phyloP scores from a whole-genome alignment of 1,284 basidiomycete genomes.

The Cryptococcus sp. region DNA sequence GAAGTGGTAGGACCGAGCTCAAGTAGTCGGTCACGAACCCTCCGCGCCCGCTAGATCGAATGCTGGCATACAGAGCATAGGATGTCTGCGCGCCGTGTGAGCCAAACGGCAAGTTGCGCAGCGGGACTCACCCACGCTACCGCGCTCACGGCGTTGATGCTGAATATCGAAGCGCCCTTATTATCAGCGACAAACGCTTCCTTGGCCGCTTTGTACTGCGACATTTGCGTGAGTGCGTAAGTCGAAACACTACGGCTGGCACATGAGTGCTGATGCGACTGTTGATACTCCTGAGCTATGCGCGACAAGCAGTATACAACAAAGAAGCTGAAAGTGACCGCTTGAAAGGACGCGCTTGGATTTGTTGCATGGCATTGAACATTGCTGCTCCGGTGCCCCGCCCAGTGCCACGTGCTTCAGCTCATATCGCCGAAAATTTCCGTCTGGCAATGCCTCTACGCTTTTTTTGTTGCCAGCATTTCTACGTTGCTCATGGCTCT shows the following conservation, averaged over 20 bases:
- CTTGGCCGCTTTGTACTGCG: slow-evolving; percentile 76
- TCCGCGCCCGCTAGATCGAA: slow-evolving; percentile 50
- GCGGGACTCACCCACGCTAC: slow-evolving; percentile 68
- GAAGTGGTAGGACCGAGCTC: slow-evolving; percentile 70
- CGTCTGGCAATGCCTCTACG: not conserved
- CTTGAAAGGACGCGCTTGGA: no score
- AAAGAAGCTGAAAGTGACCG: no score
- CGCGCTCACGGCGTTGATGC: slow-evolving; percentile 72
- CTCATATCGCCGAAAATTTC: slow-evolving; percentile 23
- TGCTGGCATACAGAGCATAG: slow-evolving; percentile 66
- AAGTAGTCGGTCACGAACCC: slow-evolving; percentile 60
- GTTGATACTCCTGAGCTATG: no score
- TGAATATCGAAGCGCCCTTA: slow-evolving; percentile 71
- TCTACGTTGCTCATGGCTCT: no score
- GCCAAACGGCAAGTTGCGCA: slow-evolving; percentile 9
- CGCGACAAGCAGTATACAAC: no score
- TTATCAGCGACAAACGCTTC: slow-evolving; percentile 83
- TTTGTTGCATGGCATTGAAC: no score
- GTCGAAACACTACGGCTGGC: no score
- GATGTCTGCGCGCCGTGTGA: slow-evolving; percentile 59
- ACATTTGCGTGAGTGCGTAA: slow-evolving; percentile 13
- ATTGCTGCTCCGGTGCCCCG: no score
- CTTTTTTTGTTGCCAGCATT: no score
- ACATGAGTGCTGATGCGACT: no score
- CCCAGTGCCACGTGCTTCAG: not conserved